Base-by-base conservation (phyloP, 2,329 filamentous ascomycete species). In the Trichoderma gracile region DNA sequence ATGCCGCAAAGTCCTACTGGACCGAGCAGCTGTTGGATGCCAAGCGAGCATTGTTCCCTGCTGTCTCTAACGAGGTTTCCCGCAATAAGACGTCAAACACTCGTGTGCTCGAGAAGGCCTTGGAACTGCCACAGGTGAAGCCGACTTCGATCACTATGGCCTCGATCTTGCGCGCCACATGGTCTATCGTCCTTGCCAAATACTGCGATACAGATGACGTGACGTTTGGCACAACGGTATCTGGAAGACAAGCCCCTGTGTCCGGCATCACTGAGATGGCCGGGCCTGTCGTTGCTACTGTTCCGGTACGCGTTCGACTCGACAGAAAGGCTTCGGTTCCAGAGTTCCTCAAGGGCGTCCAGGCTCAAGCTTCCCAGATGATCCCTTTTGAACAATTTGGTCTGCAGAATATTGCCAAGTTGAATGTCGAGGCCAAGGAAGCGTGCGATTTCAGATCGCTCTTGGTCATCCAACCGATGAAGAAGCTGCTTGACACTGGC, bases 341-440 rank as follows among this genome's bases (percentile, higher is more conserved):
- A 0, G 19, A 43, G 1, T 68, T 63, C 30, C 47, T 69, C 8
- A 33, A 66, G 38, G 17, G 49, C 6, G 58, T 69, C 4, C 68
- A 69, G 30, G 43, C 43, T 14, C 65, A 68, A 21, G 54, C 67
- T 17, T 63, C 63, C 21, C 65, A 68, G 7, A 69, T 71, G 67
- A 63, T 72, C 8, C 52, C 66, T 0, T 69, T 65, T 33, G 67
- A 72, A 55, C 69, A 72, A 17, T 66, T 49, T 12, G 72, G 72
- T 12, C 50, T 73, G 30, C 71, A 71, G 33, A 65, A 69, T 33
- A 71, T 73, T 17, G 49, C 61, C 6, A 67, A 67, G 50, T 40
- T 71, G 10, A 67, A 54, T 43, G n/a, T 65, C 14, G 65, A 53
- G 10, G 62, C 65, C 12, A 61, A 66, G 19, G 64, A 63, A 19